A percentile compares a stretch with the other conserved stretches of the same genome.
Evolutionary conservation across 176 grass and related monocot species (phyloP).

Genomic region (Eleusine coracana): DNA sequence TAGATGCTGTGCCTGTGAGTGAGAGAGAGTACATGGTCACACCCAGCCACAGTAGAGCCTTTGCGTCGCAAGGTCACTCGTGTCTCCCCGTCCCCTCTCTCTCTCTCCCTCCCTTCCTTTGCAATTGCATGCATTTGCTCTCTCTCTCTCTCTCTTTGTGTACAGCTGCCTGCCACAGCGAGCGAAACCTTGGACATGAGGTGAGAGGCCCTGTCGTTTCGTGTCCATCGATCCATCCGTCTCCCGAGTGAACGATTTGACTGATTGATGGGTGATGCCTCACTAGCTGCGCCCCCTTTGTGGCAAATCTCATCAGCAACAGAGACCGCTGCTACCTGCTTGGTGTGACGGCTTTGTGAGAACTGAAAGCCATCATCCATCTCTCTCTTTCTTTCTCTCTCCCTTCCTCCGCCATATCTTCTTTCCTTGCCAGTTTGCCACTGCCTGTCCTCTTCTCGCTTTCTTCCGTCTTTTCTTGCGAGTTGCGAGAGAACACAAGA

Average conservation of each 20-base stretch:
- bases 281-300: conserved; percentile 37
- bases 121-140: background rate
- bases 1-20: conserved; percentile 30
- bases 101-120: background rate
- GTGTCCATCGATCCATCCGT: conserved; percentile 39
- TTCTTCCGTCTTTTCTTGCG: background rate
- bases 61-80: conserved; percentile 29
- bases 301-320: conserved; percentile 57
- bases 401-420: conserved; percentile 15
- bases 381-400: background rate
- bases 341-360: conserved; percentile 39
- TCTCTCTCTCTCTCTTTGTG: background rate
- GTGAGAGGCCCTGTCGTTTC: conserved; percentile 68
- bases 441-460: background rate
- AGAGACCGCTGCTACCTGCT: conserved; percentile 24
- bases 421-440: conserved; percentile 1
- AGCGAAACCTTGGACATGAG: conserved; percentile 59
- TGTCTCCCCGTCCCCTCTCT: background rate
- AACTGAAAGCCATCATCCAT: background rate
- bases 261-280: conserved; percentile 58
- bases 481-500: no score
- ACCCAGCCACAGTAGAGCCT: background rate
- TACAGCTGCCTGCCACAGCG: no score
- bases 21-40: background rate
- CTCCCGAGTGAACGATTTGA: conserved; percentile 13